Evolutionary conservation across 306 rosid genomes (phyloP).

Genomic region (Rubus parviflorus): DNA sequence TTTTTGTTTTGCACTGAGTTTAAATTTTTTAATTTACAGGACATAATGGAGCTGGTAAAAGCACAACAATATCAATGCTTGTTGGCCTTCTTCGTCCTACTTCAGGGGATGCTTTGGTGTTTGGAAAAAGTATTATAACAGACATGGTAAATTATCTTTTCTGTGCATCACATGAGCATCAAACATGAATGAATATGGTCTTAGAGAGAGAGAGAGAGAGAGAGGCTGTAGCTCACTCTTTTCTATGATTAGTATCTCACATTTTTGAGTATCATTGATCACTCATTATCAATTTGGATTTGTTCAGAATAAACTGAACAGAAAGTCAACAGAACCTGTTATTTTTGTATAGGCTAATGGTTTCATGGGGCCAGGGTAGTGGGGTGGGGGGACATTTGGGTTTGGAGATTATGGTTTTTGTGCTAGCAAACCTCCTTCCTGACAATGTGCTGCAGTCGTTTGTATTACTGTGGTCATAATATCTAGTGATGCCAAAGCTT

Average conservation of each 20-base stretch:
- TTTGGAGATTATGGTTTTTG: neutral
- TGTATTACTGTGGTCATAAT: neutral
- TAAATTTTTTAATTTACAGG: slow-evolving; percentile 47
- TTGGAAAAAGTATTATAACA: slow-evolving; percentile 73
- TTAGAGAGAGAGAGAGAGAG: no score
- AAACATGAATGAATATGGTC: neutral
- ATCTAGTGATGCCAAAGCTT: neutral
- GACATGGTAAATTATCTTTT: slow-evolving; percentile 60
- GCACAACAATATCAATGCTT: slow-evolving; percentile 95
- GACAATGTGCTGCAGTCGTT: neutral
- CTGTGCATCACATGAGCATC: neutral
- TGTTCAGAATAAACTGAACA: no score
- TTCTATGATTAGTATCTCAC: neutral
- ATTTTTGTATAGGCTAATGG: neutral
- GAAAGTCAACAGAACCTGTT: no score
- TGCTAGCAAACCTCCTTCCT: neutral
- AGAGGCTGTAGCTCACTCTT: neutral
- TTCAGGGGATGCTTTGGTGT: slow-evolving; percentile 90
- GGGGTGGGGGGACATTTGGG: neutral
- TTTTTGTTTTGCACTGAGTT: slow-evolving; percentile 19
- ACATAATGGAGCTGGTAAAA: slow-evolving; percentile 98
- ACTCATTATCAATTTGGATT: neutral
- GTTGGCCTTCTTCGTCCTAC: slow-evolving; percentile 94
- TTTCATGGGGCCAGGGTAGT: neutral
- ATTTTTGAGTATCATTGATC: neutral